Percentiles rank a stretch among this genome's conserved stretches.
These are phyloP conservation scores for Carnegiea gigantea DNA, from an alignment of 179 eudicot genomes.

Conservation along the genomic window DNA sequence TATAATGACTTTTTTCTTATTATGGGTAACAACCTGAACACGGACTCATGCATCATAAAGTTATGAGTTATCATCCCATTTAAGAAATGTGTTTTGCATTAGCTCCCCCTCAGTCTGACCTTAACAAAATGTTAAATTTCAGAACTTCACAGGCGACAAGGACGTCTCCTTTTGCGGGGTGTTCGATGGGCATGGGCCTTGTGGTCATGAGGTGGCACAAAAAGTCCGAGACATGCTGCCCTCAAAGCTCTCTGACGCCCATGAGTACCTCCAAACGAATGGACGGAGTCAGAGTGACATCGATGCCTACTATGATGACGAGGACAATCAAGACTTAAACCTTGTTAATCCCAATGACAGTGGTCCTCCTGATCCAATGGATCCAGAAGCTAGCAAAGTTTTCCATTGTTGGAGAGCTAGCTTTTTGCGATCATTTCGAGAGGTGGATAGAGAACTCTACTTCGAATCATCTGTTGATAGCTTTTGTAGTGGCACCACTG, in stretches of 20 bases:
- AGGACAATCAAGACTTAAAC: conserved; percentile 7
- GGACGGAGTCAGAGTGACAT: conserved; percentile 19
- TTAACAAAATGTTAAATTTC: conserved; percentile 1
- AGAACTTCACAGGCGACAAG: conserved; percentile 68
- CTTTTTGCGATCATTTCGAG: conserved; percentile 49
- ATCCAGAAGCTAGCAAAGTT: conserved; percentile 27
- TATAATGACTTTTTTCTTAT: no score
- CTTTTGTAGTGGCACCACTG: conserved; percentile 77
- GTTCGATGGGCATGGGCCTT: conserved; percentile 87
- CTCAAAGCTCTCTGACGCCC: conserved; percentile 37
- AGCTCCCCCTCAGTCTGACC: neutral
- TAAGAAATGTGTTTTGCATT: no score
- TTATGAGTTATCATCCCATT: no score
- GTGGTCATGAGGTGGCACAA: conserved; percentile 77
- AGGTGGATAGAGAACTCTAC: conserved; percentile 65
- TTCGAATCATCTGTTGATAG: conserved; percentile 49
- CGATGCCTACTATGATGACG: conserved; percentile 21
- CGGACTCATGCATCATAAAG: no score
- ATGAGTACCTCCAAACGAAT: conserved; percentile 26
- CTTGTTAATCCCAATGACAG: neutral
- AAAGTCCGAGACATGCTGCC: conserved; percentile 59
- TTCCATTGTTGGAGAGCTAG: conserved; percentile 48
- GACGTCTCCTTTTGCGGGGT: conserved; percentile 68
- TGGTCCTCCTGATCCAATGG: conserved; percentile 8
- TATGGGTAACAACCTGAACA: no score